Percentiles rank a stretch among this genome's conserved stretches.
Conservation (phyloP, 176 grass and related monocot genomes). For the Triticum timopheevii region DNA sequence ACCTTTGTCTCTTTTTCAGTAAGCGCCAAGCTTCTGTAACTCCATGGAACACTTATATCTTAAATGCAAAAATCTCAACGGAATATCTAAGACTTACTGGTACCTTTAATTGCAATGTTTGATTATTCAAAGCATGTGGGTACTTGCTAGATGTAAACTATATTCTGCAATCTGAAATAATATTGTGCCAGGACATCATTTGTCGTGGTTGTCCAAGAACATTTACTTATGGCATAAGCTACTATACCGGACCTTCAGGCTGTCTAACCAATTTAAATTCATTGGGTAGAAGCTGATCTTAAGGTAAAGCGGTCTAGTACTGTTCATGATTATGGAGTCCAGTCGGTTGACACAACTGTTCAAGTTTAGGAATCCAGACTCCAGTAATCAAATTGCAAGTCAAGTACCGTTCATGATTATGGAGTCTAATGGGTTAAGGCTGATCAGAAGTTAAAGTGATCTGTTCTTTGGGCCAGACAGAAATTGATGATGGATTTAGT, state of each 20-base stretch:
- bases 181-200: not conserved
- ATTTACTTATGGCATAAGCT: not conserved
- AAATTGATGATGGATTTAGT: not conserved
- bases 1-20: not conserved
- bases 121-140: not conserved
- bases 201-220: not conserved
- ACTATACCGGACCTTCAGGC: not conserved
- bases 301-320: not conserved
- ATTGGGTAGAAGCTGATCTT: not conserved
- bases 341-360: not conserved
- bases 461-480: not conserved
- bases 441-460: slow-evolving; percentile 8
- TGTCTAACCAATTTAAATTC: not conserved
- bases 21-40: not conserved
- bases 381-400: not conserved
- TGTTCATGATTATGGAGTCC: no score
- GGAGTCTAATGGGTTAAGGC: not conserved
- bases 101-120: not conserved
- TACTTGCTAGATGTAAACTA: slow-evolving; percentile 1
- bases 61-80: not conserved
- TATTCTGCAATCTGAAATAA: slow-evolving; percentile 7
- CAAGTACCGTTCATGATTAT: not conserved
- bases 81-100: not conserved
- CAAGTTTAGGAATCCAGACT: not conserved
- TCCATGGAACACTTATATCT: not conserved